phyloP scores from a whole-genome alignment of 805 yeast genomes.

The Deakozyma indianensis region DNA sequence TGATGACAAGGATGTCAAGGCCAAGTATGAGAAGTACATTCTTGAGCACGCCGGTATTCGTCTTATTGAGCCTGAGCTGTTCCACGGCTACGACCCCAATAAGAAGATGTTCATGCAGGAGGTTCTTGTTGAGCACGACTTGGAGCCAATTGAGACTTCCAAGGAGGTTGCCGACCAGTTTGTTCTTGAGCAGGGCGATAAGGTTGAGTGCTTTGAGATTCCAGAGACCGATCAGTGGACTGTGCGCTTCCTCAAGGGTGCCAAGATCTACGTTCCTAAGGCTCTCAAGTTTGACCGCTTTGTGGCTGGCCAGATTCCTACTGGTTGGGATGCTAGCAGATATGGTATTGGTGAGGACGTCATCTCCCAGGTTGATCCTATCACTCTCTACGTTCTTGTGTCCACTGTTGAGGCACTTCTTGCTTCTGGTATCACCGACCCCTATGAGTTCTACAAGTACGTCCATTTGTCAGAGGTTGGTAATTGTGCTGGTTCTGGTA shows the following conservation, averaged over 20 bases:
- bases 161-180: slow-evolving; percentile 92
- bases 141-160: slow-evolving; percentile 90
- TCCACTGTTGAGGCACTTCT: slow-evolving; percentile 91
- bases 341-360: slow-evolving; percentile 94
- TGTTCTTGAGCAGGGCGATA: slow-evolving; percentile 85
- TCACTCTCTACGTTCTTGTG: slow-evolving; percentile 84
- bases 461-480: slow-evolving; percentile 98
- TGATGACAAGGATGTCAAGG: slow-evolving; percentile 86
- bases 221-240: slow-evolving; percentile 86
- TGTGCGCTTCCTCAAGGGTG: slow-evolving; percentile 84
- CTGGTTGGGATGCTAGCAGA: slow-evolving; percentile 93
- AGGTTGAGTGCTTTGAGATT: slow-evolving; percentile 81
- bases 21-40: slow-evolving; percentile 78
- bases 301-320: slow-evolving; percentile 89
- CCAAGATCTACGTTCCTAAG: slow-evolving; percentile 81
- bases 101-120: slow-evolving; percentile 91
- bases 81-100: slow-evolving; percentile 87
- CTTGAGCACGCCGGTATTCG: slow-evolving; percentile 94
- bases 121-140: slow-evolving; percentile 89
- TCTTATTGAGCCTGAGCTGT: slow-evolving; percentile 88
- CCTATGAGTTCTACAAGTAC: slow-evolving; percentile 95
- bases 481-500: slow-evolving; percentile 99
- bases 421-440: slow-evolving; percentile 92
- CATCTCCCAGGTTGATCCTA: slow-evolving; percentile 88
- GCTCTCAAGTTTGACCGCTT: slow-evolving; percentile 44